Percentiles rank a stretch among this genome's conserved stretches.
Conservation (phyloP, 1,284 basidiomycete genomes). For the Gomphus bonarii region DNA sequence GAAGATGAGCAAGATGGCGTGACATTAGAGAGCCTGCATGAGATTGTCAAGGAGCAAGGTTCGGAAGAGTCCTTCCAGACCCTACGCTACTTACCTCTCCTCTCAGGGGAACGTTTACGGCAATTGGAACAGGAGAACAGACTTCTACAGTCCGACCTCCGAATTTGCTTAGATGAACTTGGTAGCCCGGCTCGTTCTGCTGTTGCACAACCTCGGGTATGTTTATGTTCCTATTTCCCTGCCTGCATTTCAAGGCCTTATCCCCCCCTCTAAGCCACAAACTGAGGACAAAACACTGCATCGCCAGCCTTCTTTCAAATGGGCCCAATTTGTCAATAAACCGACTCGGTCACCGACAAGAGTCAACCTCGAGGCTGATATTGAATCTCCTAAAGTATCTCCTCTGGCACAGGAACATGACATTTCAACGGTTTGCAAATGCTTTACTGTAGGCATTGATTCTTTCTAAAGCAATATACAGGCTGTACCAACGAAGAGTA, state of each 20-base stretch:
- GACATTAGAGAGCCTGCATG: conserved; percentile 59
- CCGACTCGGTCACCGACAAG: conserved; percentile 61
- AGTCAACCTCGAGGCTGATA: conserved; percentile 9
- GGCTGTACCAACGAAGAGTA: conserved; percentile 13
- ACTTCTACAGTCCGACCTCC: conserved; percentile 49
- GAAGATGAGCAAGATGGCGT: conserved; percentile 49
- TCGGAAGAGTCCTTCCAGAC: conserved; percentile 13
- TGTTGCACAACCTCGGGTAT: conserved; percentile 9
- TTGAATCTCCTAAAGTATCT: conserved; percentile 66
- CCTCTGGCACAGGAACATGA: conserved; percentile 69
- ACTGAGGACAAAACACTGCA: conserved; percentile 48
- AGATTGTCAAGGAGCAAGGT: conserved; percentile 73
- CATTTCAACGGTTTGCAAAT: conserved; percentile 18
- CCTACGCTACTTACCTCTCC: not conserved
- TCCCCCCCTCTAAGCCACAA: conserved; percentile 6
- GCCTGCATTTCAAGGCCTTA: not conserved
- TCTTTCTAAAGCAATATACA: not conserved
- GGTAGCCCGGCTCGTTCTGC: conserved; percentile 27
- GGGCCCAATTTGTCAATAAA: conserved; percentile 60
- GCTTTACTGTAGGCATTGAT: not conserved
- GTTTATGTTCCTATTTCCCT: not conserved
- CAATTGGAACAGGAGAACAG: conserved; percentile 70
- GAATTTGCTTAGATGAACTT: conserved; percentile 58
- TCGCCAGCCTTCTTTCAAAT: conserved; percentile 72
- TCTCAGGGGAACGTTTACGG: conserved; percentile 51